Base-by-base conservation (phyloP, 352 stramenopile genomes). In the Globisporangium barbulae region DNA sequence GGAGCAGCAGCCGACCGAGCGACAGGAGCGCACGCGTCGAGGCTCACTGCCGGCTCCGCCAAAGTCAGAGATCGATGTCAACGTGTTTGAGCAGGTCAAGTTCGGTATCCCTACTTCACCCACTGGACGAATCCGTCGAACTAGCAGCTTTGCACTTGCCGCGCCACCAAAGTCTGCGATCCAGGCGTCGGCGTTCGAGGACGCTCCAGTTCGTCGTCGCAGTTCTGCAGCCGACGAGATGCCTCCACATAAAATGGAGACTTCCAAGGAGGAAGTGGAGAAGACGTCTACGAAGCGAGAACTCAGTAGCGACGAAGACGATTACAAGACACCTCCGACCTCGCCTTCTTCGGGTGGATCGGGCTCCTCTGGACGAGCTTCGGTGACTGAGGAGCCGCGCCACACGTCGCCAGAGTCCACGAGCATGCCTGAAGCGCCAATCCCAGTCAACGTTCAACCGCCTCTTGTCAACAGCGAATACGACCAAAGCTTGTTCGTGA, bases 91-190 rank as follows among this genome's bases (percentile, higher is more conserved):
- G 10, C 42, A 58, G 22, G 39, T 47, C 2, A 49, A 25, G 15
- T n/a, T 13, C 3, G 35, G 19, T 9, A 3, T 60, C 17, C 53
- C 53, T 48, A 47, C n/a, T 5, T 55, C 59, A 5, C 41, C 59
- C 13, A 49, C 59, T 31, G 25, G 56, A 31, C 59, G 59, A 8
- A 45, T 37, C 5, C 53, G 61, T 25, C 53, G 61, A 15, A 44
- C 10, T 5, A 50, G 41, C 33, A 54, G 35, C 28, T 45, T 37
- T 19, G 62, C 45, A 5, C 64, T 60, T 8, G 67, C 61, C 6
- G 59, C 69, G 8, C 82, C 79, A 9, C 79, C 82, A 1, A 76
- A 74, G 53, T 86, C 77, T 48, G 73, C 77, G 47, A 86, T 86
- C 44, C 67, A 86, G 44, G 63, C 77, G 22, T 74, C 72, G 1